Percentiles rank a stretch among this genome's conserved stretches.
Evolutionary conservation across 306 rosid genomes (phyloP).

Genomic region (Prunus fruticosa): DNA sequence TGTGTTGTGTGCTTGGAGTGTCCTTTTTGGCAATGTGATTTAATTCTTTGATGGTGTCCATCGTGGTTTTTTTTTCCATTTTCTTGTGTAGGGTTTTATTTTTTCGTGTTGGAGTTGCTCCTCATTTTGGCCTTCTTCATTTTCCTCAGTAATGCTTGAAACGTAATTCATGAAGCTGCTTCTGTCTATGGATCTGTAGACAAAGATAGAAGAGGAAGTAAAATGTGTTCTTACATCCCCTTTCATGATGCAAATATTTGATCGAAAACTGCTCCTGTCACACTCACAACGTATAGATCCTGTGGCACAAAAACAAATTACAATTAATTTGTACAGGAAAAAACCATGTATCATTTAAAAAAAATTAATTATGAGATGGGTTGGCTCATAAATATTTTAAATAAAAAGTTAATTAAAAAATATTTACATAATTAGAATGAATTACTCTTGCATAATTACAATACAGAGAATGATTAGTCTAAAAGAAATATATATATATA

Average conservation of each 20-base stretch:
- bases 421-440: no score
- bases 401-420: no score
- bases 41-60: no score
- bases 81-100: not conserved
- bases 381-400: no score
- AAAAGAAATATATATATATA: not conserved
- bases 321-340: not conserved
- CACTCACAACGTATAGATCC: conserved; percentile 85
- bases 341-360: no score
- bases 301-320: not conserved
- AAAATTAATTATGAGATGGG: no score
- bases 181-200: conserved; percentile 41
- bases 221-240: conserved; percentile 77
- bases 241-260: conserved; percentile 84
- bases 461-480: not conserved
- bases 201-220: conserved; percentile 56
- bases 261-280: conserved; percentile 71
- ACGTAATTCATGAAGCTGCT: not conserved
- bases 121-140: not conserved
- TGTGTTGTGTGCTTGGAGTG: no score
- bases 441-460: not conserved
- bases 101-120: conserved; percentile 41
- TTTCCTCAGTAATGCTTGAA: conserved; percentile 13
- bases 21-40: no score
- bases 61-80: no score